These are phyloP conservation scores for Trichoderma brevicompactum DNA, from an alignment of 2,329 filamentous ascomycete species.

Conservation along the genomic window DNA sequence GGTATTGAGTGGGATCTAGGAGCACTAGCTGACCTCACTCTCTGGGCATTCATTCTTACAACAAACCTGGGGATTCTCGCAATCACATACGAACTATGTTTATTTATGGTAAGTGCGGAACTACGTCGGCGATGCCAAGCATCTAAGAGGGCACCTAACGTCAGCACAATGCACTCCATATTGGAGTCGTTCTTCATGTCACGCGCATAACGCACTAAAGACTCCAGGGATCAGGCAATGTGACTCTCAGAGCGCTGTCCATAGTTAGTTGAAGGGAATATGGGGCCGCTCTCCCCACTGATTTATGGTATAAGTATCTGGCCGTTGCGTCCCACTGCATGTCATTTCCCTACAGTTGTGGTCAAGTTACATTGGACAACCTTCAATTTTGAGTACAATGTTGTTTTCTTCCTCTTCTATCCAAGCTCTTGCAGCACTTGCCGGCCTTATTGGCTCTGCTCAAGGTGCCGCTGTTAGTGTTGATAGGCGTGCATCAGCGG, in stretches of 20 bases:
- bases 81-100: background rate
- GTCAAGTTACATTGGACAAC: background rate
- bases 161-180: background rate
- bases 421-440: background rate
- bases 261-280: background rate
- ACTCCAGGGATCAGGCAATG: background rate
- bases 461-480: background rate
- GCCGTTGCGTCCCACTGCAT: background rate
- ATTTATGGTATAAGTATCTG: background rate
- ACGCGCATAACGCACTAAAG: background rate
- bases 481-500: slow-evolving; percentile 17
- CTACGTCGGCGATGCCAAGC: slow-evolving; percentile 12
- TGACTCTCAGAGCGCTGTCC: background rate
- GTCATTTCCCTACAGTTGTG: background rate
- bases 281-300: background rate
- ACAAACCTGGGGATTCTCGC: background rate
- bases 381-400: background rate
- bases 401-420: background rate
- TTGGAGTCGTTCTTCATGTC: background rate
- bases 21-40: background rate
- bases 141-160: background rate
- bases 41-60: background rate
- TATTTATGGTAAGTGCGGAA: slow-evolving; percentile 6
- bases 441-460: background rate
- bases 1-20: too few species aligned